Percentiles rank a stretch among this genome's conserved stretches.
These are phyloP conservation scores for Coprinopsis cinerea DNA, from an alignment of 768 basidiomycete genomes.

Conservation along the genomic window DNA sequence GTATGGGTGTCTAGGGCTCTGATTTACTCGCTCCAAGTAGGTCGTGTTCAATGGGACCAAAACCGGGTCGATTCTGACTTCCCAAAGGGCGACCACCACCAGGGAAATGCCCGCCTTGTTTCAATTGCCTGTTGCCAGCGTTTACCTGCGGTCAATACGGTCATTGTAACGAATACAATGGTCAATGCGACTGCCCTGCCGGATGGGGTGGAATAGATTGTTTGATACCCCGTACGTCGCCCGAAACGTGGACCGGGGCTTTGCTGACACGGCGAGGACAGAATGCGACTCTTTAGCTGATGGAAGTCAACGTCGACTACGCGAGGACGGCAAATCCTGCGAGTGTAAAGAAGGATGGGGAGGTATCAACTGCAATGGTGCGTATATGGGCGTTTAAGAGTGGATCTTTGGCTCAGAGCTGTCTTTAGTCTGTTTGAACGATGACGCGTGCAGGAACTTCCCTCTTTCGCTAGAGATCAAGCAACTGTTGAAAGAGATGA, in stretches of 20 bases:
- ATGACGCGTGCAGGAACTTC: slow-evolving; percentile 76
- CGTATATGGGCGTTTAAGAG: slow-evolving; percentile 16
- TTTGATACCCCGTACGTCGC: slow-evolving; percentile 73
- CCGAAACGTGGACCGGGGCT: neutral
- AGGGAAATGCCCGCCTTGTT: slow-evolving; percentile 72
- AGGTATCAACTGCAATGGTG: slow-evolving; percentile 97
- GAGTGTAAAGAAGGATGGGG: slow-evolving; percentile 93
- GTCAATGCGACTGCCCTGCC: slow-evolving; percentile 93
- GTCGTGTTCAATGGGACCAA: neutral
- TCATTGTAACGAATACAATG: slow-evolving; percentile 84
- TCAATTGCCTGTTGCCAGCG: slow-evolving; percentile 90
- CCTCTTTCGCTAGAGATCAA: slow-evolving; percentile 40
- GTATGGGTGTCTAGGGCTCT: neutral
- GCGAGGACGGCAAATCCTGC: slow-evolving; percentile 71
- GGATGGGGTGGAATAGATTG: slow-evolving; percentile 99
- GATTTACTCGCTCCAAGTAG: neutral
- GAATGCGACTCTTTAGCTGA: slow-evolving; percentile 95
- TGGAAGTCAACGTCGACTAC: slow-evolving; percentile 75
- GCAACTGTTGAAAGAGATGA: slow-evolving; percentile 4
- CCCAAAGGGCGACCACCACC: neutral
- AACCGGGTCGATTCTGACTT: neutral
- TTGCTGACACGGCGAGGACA: slow-evolving; percentile 23
- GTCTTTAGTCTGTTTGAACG: slow-evolving; percentile 72
- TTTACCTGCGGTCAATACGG: slow-evolving; percentile 94
- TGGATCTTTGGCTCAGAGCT: neutral